Evolutionary conservation across 2,329 filamentous ascomycete species (phyloP), one percentile per base, ranked within the genome.

Genomic region (Chalaropsis thielavioides): DNA sequence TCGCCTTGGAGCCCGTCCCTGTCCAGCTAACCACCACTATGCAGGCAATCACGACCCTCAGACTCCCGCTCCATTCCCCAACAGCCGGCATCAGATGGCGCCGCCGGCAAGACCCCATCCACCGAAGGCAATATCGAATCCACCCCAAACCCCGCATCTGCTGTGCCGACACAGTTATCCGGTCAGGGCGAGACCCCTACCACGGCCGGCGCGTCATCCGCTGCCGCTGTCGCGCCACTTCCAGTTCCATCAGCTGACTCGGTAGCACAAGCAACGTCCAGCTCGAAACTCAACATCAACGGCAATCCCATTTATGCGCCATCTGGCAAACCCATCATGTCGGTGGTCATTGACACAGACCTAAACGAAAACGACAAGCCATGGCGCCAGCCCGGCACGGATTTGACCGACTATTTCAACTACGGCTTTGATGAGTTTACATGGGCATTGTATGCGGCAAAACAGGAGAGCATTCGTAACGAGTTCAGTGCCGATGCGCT

Each of bases 351-450:
- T 69, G 88, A 92, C 71, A 38, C 67, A 81, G 84, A 87, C 71
- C 82, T 92, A 22, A 81, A 84, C 44, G 86, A 89, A 7, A 90
- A 91, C 71, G 89, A 92, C 68, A 97, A 96, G 74, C 92, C 92
- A 19, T 99, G 94, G 94, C 86, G 94, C 56, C 87, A 92, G 69
- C 94, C 94, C 0, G 94, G 94, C 59, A 92, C 92, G 11, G 94
- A 99, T 72, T 84, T 96, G 64, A 94, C 89, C 67, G 94, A 99
- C 74, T 97, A 95, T 77, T 97, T 97, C 83, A 97, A 97, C 78
- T 97, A 97, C 75, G 92, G 92, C 66, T 97, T 97, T 72, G 92
- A 97, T 76, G 92, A 97, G 75, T 97, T 96, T 75, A 96, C 92
- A 0, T 99, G 94, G 94, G 89, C 92, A 5, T 83, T 92, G 64